A percentile compares a stretch with the other conserved stretches of the same genome.
Evolutionary conservation across 2,329 filamentous ascomycete genomes (phyloP).

Genomic region (Keithomyces neogunnii): DNA sequence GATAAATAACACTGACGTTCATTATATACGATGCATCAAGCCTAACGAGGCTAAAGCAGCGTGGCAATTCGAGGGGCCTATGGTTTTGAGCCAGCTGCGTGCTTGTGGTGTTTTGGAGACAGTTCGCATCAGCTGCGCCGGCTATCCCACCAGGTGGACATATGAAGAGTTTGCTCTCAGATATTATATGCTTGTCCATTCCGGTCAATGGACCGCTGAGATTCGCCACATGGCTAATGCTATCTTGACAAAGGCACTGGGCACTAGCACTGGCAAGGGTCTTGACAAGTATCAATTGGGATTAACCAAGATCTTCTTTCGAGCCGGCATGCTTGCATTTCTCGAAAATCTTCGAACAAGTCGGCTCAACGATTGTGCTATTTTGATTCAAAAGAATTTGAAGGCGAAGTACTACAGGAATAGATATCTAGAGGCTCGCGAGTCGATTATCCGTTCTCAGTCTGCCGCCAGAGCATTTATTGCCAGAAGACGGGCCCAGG

Average conservation of each 20-base stretch:
- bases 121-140: slow-evolving; percentile 92
- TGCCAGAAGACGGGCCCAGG: slow-evolving; percentile 68
- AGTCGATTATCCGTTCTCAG: slow-evolving; percentile 74
- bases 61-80: slow-evolving; percentile 97
- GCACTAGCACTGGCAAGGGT: slow-evolving; percentile 63
- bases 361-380: slow-evolving; percentile 84
- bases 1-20: slow-evolving; percentile 95
- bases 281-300: slow-evolving; percentile 95
- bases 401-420: slow-evolving; percentile 91
- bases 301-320: slow-evolving; percentile 98
- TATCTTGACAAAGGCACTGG: slow-evolving; percentile 82
- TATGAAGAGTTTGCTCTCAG: slow-evolving; percentile 96
- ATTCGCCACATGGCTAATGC: slow-evolving; percentile 90
- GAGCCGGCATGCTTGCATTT: slow-evolving; percentile 97
- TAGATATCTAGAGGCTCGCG: slow-evolving; percentile 79
- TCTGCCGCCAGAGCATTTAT: slow-evolving; percentile 68
- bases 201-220: slow-evolving; percentile 82
- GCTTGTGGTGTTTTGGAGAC: slow-evolving; percentile 99
- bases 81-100: slow-evolving; percentile 94
- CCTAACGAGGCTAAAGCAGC: slow-evolving; percentile 94
- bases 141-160: slow-evolving; percentile 96
- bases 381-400: slow-evolving; percentile 98
- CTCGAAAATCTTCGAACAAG: slow-evolving; percentile 88
- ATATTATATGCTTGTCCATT: slow-evolving; percentile 97
- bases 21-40: slow-evolving; percentile 99